Evolutionary conservation across 2,329 filamentous ascomycete species (phyloP).

Genomic region (Penicillium sp.): DNA sequence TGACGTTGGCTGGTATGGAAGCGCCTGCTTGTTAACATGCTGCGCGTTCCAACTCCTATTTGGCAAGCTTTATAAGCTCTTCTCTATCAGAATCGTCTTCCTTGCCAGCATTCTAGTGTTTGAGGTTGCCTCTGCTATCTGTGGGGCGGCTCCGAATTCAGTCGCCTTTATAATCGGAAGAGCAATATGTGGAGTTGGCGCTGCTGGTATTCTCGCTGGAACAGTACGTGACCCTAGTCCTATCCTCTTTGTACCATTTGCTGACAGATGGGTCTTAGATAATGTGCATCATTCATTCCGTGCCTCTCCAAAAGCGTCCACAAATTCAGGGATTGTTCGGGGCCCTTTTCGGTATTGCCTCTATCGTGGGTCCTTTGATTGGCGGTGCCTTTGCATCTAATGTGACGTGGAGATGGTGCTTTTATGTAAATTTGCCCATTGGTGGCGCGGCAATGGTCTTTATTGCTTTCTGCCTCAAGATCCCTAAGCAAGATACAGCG

Average conservation of each 20-base stretch:
- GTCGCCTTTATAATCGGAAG: conserved; percentile 31
- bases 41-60: conserved; percentile 31
- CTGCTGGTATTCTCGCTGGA: conserved; percentile 30
- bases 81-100: conserved; percentile 31
- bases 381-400: conserved; percentile 41
- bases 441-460: conserved; percentile 40
- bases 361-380: conserved; percentile 35
- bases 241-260: conserved; percentile 30
- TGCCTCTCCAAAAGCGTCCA: conserved; percentile 39
- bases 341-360: conserved; percentile 51
- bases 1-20: conserved; percentile 58
- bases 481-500: neutral
- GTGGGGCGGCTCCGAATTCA: conserved; percentile 29
- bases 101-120: conserved; percentile 30
- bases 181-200: conserved; percentile 31
- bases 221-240: conserved; percentile 11
- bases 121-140: conserved; percentile 25
- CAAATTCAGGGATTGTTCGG: conserved; percentile 40
- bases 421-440: conserved; percentile 40
- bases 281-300: neutral
- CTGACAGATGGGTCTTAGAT: neutral
- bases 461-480: neutral
- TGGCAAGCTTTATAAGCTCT: conserved; percentile 32
- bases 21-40: conserved; percentile 31
- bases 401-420: conserved; percentile 37